Percentiles rank a stretch among this genome's conserved stretches.
These are phyloP conservation scores for Zopfia rhizophila DNA, from an alignment of 2,329 filamentous ascomycete species.

Conservation along the genomic window DNA sequence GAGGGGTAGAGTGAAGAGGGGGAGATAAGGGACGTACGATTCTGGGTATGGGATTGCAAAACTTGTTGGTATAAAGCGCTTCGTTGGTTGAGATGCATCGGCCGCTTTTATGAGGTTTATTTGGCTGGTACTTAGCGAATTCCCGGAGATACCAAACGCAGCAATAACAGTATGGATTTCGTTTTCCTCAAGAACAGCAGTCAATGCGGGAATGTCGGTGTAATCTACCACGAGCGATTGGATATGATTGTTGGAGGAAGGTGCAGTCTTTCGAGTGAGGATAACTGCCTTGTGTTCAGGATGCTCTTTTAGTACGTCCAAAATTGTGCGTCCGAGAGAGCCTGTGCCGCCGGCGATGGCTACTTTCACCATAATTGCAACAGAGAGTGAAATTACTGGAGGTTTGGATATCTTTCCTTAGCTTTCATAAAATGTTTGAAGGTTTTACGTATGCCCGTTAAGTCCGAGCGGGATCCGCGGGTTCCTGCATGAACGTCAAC, in stretches of 20 bases:
- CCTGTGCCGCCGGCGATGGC: constrained; percentile 60
- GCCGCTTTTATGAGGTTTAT: constrained; percentile 7
- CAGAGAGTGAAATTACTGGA: too few species aligned
- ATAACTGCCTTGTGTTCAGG: constrained; percentile 52
- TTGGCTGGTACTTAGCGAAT: constrained; percentile 33
- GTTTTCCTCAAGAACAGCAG: constrained; percentile 42
- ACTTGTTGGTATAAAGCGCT: constrained; percentile 3
- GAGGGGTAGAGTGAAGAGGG: not conserved
- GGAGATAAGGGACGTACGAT: not conserved
- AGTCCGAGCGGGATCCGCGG: too few species aligned
- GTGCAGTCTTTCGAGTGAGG: constrained; percentile 51
- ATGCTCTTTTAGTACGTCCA: constrained; percentile 52
- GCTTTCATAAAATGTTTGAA: too few species aligned
- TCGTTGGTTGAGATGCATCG: not conserved
- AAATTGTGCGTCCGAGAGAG: constrained; percentile 56
- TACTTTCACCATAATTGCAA: constrained; percentile 55
- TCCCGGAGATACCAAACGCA: constrained; percentile 44
- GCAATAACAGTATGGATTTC: constrained; percentile 58
- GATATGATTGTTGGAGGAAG: not conserved
- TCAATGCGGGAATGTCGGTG: constrained; percentile 34
- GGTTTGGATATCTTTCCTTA: too few species aligned
- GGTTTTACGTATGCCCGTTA: too few species aligned
- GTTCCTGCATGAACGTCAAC: too few species aligned
- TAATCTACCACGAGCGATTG: constrained; percentile 47
- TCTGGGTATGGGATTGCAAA: constrained; percentile 36